A percentile compares a stretch with the other conserved stretches of the same genome.
These are phyloP conservation scores for Sapria himalayana DNA, from an alignment of 345 rosid genomes.

Conservation along the genomic window DNA sequence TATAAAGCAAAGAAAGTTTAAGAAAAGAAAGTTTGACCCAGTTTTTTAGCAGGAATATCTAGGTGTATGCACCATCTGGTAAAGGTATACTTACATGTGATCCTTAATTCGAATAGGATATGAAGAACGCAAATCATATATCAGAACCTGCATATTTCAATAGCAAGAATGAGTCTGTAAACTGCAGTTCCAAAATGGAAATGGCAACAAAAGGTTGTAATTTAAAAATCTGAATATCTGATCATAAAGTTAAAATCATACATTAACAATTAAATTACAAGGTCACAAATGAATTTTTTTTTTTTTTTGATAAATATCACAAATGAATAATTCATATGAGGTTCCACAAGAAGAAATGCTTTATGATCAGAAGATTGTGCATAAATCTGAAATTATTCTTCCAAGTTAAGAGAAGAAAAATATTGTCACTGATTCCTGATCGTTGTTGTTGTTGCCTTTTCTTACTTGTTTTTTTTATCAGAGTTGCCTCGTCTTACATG, in stretches of 20 bases:
- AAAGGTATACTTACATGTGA: slow-evolving; percentile 52
- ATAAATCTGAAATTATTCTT: no score
- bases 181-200: not conserved
- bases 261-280: no score
- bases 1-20: slow-evolving; percentile 11
- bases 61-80: not conserved
- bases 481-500: no score
- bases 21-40: slow-evolving; percentile 2
- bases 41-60: not conserved
- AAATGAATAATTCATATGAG: no score
- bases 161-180: slow-evolving; percentile 1
- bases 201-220: not conserved
- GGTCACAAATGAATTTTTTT: no score
- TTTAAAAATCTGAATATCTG: not conserved
- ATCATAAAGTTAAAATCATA: not conserved
- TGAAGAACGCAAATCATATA: slow-evolving; percentile 82
- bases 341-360: no score
- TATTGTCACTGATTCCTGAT: no score
- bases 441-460: no score
- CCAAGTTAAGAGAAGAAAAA: no score
- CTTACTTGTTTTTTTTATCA: no score
- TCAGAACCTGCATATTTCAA: slow-evolving; percentile 41
- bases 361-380: no score
- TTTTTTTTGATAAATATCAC: no score
- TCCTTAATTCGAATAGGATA: slow-evolving; percentile 60